phyloP scores from a whole-genome alignment of 805 yeast genomes.

The Millerozyma miso region DNA sequence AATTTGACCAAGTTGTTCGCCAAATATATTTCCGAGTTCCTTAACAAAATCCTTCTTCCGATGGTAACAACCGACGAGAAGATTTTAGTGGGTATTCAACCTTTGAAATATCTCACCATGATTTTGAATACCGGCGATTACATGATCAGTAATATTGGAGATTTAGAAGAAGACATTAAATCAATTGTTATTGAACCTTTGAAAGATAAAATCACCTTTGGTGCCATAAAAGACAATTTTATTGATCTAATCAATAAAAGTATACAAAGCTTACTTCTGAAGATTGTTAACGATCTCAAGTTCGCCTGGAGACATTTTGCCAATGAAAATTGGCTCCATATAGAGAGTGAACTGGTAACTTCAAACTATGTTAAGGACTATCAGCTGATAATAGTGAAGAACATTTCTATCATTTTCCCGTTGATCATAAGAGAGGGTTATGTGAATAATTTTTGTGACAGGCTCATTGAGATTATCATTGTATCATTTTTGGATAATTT shows the following conservation, averaged over 20 bases:
- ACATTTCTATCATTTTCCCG: slow-evolving; percentile 47
- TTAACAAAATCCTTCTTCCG: slow-evolving; percentile 27
- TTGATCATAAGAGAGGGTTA: slow-evolving; percentile 67
- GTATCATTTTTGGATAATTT: slow-evolving; percentile 55
- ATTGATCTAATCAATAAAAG: slow-evolving; percentile 55
- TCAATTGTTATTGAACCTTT: slow-evolving; percentile 34
- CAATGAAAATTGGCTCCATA: slow-evolving; percentile 62
- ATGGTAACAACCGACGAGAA: slow-evolving; percentile 39
- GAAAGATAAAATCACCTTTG: slow-evolving; percentile 47
- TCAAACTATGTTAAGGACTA: slow-evolving; percentile 67
- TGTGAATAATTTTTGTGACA: slow-evolving; percentile 69
- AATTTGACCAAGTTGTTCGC: slow-evolving; percentile 57
- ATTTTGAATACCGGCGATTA: slow-evolving; percentile 88
- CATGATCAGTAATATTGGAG: slow-evolving; percentile 71
- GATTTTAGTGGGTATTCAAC: slow-evolving; percentile 54
- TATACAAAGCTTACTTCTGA: slow-evolving; percentile 50
- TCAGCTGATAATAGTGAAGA: slow-evolving; percentile 41
- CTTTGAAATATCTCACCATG: slow-evolving; percentile 62
- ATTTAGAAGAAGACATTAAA: slow-evolving; percentile 60
- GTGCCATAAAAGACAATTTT: slow-evolving; percentile 51
- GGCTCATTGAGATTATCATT: slow-evolving; percentile 62
- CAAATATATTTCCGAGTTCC: slow-evolving; percentile 54
- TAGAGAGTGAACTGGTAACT: slow-evolving; percentile 64
- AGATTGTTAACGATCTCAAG: slow-evolving; percentile 57
- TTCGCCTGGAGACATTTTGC: slow-evolving; percentile 84